A percentile compares a stretch with the other conserved stretches of the same genome.
Conservation (phyloP, 108 stramenopile species). For the Skeletonema potamos region DNA sequence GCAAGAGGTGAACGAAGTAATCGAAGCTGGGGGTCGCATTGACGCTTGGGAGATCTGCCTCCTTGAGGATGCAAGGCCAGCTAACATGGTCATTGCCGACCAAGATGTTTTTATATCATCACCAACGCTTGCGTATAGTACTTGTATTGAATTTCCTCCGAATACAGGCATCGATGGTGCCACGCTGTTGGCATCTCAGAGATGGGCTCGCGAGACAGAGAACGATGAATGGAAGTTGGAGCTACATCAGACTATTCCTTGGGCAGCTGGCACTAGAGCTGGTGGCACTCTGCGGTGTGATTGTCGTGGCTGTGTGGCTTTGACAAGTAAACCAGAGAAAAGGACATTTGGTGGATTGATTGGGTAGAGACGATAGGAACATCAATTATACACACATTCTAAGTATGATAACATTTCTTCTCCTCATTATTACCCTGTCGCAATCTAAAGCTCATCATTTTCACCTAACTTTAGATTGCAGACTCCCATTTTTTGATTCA, state of each 20-base stretch:
- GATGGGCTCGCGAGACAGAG: conserved; percentile 47
- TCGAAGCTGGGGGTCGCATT: conserved; percentile 67
- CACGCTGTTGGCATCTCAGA: conserved; percentile 71
- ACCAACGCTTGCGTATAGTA: conserved; percentile 62
- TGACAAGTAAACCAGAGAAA: conserved; percentile 53
- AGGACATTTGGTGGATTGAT: conserved; percentile 72
- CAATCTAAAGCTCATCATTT: background rate
- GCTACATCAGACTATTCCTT: conserved; percentile 82
- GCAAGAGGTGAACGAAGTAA: conserved; percentile 57
- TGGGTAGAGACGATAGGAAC: conserved; percentile 24
- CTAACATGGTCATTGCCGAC: conserved; percentile 66
- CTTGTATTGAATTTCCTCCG: conserved; percentile 71
- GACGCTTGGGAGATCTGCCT: conserved; percentile 72
- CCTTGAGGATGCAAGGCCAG: conserved; percentile 74
- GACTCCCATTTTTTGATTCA: conserved; percentile 7
- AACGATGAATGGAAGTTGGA: conserved; percentile 67
- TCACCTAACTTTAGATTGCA: conserved; percentile 3
- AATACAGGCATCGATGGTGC: conserved; percentile 55
- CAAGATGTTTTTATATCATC: conserved; percentile 59
- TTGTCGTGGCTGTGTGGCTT: conserved; percentile 79
- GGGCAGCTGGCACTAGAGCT: conserved; percentile 64
- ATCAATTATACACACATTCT: too few species aligned
- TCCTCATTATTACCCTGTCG: too few species aligned
- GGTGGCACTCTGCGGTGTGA: conserved; percentile 76
- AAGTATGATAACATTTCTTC: too few species aligned